Percentiles rank a stretch among this genome's conserved stretches.
Conservation (phyloP, 345 rosid genomes). For the Melaleuca alternifolia region DNA sequence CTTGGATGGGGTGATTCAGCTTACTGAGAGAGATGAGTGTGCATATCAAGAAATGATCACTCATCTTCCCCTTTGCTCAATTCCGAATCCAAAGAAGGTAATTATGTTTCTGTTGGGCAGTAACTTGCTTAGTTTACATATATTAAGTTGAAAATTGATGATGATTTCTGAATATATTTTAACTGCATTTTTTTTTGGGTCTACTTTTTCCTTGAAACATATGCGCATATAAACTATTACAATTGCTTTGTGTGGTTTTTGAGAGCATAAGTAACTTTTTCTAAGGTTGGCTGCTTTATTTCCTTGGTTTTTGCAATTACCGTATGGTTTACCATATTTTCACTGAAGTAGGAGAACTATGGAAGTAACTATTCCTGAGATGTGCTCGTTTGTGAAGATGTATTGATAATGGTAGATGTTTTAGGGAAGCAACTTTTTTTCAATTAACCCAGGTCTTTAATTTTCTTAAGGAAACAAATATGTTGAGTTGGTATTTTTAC, state of each 20-base stretch:
- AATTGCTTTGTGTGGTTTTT: not conserved
- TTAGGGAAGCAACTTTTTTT: not conserved
- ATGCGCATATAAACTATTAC: not conserved
- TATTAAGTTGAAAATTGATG: not conserved
- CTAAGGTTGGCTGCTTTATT: not conserved
- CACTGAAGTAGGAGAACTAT: not conserved
- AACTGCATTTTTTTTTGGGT: not conserved
- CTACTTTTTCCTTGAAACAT: not conserved
- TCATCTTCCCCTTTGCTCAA: constrained; percentile 92
- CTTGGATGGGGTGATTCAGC: constrained; percentile 94
- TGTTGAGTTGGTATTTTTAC: not conserved
- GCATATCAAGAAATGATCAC: constrained; percentile 98
- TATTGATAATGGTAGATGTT: not conserved
- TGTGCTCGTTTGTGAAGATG: not conserved
- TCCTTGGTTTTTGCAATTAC: not conserved
- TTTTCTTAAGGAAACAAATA: not conserved
- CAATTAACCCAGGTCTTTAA: not conserved
- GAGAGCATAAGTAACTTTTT: not conserved
- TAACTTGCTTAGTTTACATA: not conserved
- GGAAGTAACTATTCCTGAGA: not conserved
- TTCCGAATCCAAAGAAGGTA: constrained; percentile 85
- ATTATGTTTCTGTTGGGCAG: not conserved
- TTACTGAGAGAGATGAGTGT: constrained; percentile 95
- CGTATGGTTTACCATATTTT: not conserved
- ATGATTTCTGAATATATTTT: not conserved